These are phyloP conservation scores for Colletotrichum abscissum DNA, from an alignment of 2,329 filamentous ascomycete genomes.

Conservation along the genomic window DNA sequence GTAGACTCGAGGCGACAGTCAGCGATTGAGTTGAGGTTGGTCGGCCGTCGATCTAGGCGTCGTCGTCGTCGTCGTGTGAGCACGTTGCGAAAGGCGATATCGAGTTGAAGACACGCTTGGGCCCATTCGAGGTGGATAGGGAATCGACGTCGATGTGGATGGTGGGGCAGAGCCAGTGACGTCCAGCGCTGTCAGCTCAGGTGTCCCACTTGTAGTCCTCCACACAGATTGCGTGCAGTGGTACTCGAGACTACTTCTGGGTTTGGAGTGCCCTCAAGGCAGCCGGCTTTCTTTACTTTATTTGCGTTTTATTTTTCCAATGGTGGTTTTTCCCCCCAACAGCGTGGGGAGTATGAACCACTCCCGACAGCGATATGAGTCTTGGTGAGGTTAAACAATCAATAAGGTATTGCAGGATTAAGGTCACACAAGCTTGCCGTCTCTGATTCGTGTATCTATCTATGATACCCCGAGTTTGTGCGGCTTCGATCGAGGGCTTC, in stretches of 20 bases:
- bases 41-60: not conserved
- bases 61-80: not conserved
- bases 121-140: constrained; percentile 4
- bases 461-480: not conserved
- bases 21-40: not conserved
- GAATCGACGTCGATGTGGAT: constrained; percentile 1
- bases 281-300: not conserved
- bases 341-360: not conserved
- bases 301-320: not conserved
- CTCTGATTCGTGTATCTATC: not conserved
- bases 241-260: not conserved
- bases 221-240: not conserved
- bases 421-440: not conserved
- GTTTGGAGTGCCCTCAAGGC: constrained; percentile 1
- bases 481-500: not conserved
- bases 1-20: not conserved
- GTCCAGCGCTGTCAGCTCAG: not conserved
- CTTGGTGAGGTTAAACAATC: not conserved
- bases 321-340: not conserved
- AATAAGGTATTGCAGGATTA: not conserved
- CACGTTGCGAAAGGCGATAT: not conserved
- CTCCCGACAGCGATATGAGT: not conserved
- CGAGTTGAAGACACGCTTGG: constrained; percentile 13
- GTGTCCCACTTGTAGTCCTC: constrained; percentile 7
- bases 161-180: constrained; percentile 27